Evolutionary conservation across 2,329 filamentous ascomycete species (phyloP), one percentile per base, ranked within the genome.

Genomic region (Colletotrichum cereale): DNA sequence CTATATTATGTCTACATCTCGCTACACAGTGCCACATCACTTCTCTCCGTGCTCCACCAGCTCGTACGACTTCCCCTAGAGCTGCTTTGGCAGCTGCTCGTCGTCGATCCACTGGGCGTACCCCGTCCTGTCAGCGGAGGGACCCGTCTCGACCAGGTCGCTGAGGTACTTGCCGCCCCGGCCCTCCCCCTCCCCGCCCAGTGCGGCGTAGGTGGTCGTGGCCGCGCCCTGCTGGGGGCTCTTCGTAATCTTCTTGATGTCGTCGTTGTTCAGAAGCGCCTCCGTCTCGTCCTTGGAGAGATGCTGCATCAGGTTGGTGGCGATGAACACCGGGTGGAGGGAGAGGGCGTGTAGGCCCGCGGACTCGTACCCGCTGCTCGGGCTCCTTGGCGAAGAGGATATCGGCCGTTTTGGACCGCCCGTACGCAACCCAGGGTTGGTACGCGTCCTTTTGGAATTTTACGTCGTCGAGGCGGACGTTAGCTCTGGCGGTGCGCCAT

Each of bases 381-480:
- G 62, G 24, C 34, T 71, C 71, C 7, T 65, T 71, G 0, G 86
- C 83, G 50, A 85, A 82, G 73, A 82, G 86, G 18, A 88, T 80
- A 60, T 86, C 86, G 11, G 87, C 86, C 0, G 82, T 81, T 73
- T 89, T 90, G 52, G 80, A 80, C 73, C 86, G 83, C 0, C 79
- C 83, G 67, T 89, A 89, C 0, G 84, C 79, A 0, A 62, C 2
- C 64, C 75, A 79, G 0, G 79, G 79, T 2, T 80, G 57, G 68
- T 86, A 75, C 2, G 83, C 82, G 0, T 4, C 11, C 4, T 58
- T 31, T 7, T 52, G 26, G 2, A 52, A 71, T 2, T 62, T 61
- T n/a, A 66, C n/a, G 69, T 84, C 79, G 50, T 79, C 78, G 67
- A 69, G 38, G 1, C 79, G 74, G 36, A 84, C 74, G 0, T 73